Conservation (phyloP, 331 rosid species). For the Telfairia occidentalis region DNA sequence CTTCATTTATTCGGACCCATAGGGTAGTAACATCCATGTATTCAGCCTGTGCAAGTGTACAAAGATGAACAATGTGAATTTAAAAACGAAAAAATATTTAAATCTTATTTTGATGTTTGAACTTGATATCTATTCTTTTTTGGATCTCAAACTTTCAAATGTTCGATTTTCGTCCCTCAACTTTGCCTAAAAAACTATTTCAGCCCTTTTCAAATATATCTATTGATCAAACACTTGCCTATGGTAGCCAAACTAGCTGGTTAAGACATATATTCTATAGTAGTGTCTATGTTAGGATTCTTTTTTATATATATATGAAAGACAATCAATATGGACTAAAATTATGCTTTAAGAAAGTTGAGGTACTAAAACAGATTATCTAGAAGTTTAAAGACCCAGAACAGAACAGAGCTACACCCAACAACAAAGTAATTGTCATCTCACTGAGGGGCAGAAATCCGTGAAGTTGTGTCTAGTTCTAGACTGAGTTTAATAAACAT, state of each 20-base stretch:
- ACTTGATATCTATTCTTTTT: background rate
- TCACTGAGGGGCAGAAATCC: background rate
- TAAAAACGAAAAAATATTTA: too few relatives aligned
- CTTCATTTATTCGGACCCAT: conserved; percentile 55
- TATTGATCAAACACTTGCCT: too few relatives aligned
- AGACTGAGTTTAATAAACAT: background rate
- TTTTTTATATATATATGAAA: background rate
- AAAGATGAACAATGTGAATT: background rate
- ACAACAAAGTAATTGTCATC: background rate
- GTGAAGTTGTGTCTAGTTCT: background rate
- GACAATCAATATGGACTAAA: background rate
- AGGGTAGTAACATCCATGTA: conserved; percentile 64
- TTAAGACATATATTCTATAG: too few relatives aligned
- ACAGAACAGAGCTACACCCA: background rate
- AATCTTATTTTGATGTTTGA: background rate
- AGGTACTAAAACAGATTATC: background rate
- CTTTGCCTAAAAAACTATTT: background rate
- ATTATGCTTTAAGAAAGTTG: background rate
- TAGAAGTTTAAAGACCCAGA: background rate
- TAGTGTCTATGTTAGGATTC: background rate
- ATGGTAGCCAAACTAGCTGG: too few relatives aligned
- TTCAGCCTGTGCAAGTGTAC: conserved; percentile 40
- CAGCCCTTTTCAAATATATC: background rate
- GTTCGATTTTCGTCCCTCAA: background rate
- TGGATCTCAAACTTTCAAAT: background rate